Conservation (phyloP, 352 stramenopile genomes). For the Globisporangium lucens region DNA sequence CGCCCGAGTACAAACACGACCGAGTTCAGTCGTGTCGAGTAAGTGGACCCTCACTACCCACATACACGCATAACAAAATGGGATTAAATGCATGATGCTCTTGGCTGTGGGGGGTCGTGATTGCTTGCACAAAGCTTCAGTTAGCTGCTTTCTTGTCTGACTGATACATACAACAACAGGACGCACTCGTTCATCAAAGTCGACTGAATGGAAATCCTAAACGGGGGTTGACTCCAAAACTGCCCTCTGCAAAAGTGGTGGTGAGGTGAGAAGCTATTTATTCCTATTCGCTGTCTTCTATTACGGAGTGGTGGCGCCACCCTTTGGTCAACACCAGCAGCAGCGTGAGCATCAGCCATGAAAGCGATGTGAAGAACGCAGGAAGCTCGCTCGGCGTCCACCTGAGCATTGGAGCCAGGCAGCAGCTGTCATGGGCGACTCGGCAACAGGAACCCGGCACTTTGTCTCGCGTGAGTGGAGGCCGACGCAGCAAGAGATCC, state of each 20-base stretch:
- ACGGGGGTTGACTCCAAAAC: background rate
- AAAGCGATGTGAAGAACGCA: background rate
- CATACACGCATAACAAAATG: background rate
- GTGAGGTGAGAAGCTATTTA: background rate
- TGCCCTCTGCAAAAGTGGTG: background rate
- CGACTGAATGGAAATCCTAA: background rate
- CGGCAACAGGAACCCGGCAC: constrained; percentile 6
- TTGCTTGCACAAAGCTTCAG: background rate
- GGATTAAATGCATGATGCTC: background rate
- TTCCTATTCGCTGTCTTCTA: background rate
- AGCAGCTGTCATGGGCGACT: constrained; percentile 22
- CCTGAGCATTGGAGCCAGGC: background rate
- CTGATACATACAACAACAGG: background rate
- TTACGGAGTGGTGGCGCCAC: background rate
- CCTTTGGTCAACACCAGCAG: background rate
- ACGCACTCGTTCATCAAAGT: background rate
- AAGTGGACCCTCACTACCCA: background rate
- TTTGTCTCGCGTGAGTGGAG: constrained; percentile 34
- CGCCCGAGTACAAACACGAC: constrained; percentile 79
- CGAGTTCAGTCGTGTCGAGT: constrained; percentile 83
- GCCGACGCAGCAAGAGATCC: constrained; percentile 16
- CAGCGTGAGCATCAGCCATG: background rate
- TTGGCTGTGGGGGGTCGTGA: background rate
- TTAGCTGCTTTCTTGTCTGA: background rate
- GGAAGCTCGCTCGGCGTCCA: background rate